Conservation (phyloP, 2,329 filamentous ascomycete genomes). For the Epichloe gansuensis region DNA sequence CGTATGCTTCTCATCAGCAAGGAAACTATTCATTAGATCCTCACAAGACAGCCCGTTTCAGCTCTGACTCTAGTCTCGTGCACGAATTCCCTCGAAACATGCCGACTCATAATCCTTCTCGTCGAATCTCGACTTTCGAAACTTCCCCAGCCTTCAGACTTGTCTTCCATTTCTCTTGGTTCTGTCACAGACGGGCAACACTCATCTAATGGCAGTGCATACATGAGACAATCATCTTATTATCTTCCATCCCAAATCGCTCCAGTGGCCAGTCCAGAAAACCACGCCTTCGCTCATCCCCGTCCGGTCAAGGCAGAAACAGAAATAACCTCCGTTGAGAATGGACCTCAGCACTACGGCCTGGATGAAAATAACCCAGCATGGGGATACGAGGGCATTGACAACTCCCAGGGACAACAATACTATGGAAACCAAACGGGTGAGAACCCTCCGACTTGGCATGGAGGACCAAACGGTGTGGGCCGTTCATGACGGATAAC, state of each 20-base stretch:
- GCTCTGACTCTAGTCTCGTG: conserved; percentile 9
- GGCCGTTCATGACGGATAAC: not conserved
- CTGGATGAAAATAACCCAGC: conserved; percentile 8
- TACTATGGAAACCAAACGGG: conserved; percentile 6
- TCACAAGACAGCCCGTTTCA: conserved; percentile 7
- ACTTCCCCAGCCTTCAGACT: conserved; percentile 7
- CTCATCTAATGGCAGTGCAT: conserved; percentile 6
- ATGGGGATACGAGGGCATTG: conserved; percentile 10
- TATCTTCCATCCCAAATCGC: conserved; percentile 10
- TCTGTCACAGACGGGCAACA: conserved; percentile 6
- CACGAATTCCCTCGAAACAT: conserved; percentile 16
- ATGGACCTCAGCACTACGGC: conserved; percentile 9
- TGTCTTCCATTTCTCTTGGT: conserved; percentile 7
- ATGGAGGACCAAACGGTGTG: conserved; percentile 4
- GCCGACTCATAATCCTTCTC: conserved; percentile 10
- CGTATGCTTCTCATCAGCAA: conserved; percentile 4
- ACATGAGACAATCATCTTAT: conserved; percentile 7
- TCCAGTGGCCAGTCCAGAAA: conserved; percentile 6
- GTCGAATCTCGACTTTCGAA: conserved; percentile 13
- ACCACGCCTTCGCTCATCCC: conserved; percentile 10
- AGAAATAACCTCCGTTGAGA: conserved; percentile 7
- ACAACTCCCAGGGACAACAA: conserved; percentile 8
- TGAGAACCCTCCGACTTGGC: conserved; percentile 4
- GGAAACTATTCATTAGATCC: conserved; percentile 13
- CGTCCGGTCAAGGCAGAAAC: conserved; percentile 11